Conservation (phyloP, 768 basidiomycete species). For the Gymnopilus junonius region DNA sequence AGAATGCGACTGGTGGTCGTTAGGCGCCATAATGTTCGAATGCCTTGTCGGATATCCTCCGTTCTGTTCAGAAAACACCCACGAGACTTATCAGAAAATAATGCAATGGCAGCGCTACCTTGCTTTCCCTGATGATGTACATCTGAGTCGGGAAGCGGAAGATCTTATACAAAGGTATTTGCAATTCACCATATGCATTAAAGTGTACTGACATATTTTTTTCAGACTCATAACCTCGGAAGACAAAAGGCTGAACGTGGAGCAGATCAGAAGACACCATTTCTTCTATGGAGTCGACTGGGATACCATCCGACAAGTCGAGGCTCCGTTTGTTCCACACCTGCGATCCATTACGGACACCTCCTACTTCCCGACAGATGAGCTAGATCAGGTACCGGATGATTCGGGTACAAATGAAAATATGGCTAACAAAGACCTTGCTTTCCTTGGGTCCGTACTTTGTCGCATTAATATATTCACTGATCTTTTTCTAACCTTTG, state of each 20-base stretch:
- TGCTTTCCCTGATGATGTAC: slow-evolving; percentile 91
- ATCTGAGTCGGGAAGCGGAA: slow-evolving; percentile 89
- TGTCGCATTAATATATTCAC: background rate
- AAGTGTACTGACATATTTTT: background rate
- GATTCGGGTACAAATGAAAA: slow-evolving; percentile 43
- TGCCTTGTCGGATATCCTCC: slow-evolving; percentile 97
- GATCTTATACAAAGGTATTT: slow-evolving; percentile 82
- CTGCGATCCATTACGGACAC: slow-evolving; percentile 93
- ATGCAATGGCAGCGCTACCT: slow-evolving; percentile 92
- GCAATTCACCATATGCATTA: background rate
- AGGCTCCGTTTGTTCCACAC: slow-evolving; percentile 96
- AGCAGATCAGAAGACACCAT: slow-evolving; percentile 88
- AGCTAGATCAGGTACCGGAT: slow-evolving; percentile 77
- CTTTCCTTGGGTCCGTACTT: slow-evolving; percentile 61
- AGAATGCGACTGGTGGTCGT: slow-evolving; percentile 99
- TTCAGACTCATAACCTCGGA: slow-evolving; percentile 81
- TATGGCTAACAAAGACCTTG: slow-evolving; percentile 58
- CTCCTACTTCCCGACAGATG: slow-evolving; percentile 97
- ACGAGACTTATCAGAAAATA: slow-evolving; percentile 98
- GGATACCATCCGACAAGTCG: slow-evolving; percentile 84
- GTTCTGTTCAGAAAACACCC: slow-evolving; percentile 93
- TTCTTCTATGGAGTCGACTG: slow-evolving; percentile 98
- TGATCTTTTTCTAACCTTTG: background rate
- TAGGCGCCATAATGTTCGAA: slow-evolving; percentile 99
- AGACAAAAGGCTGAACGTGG: slow-evolving; percentile 77